A percentile compares a stretch with the other conserved stretches of the same genome.
These are phyloP conservation scores for Penicillium occitanis DNA, from an alignment of 2,329 filamentous ascomycete genomes.

Conservation along the genomic window DNA sequence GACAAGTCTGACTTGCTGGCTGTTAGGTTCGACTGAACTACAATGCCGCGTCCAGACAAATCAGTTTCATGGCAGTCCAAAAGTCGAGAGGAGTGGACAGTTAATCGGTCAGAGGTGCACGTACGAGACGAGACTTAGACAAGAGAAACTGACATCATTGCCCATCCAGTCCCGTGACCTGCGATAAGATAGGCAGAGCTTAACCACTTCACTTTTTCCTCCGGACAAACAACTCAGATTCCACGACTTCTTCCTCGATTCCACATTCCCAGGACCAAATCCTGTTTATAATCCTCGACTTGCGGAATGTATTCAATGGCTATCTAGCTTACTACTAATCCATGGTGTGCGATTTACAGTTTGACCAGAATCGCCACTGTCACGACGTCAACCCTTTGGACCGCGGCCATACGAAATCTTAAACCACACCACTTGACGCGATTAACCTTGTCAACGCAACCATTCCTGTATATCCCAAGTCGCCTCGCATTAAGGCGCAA, in stretches of 20 bases:
- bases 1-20: too few species aligned
- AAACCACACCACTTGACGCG: background rate
- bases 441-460: too few species aligned
- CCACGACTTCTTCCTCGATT: background rate
- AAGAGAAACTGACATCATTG: background rate
- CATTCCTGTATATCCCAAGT: too few species aligned
- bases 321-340: background rate
- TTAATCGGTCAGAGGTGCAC: too few species aligned
- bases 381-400: background rate
- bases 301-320: background rate
- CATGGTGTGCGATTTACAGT: background rate
- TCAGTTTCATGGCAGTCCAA: too few species aligned
- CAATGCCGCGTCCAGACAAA: too few species aligned
- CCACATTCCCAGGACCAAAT: background rate
- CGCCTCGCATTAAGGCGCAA: background rate
- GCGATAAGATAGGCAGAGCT: constrained; percentile 10
- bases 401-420: background rate
- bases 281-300: background rate
- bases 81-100: too few species aligned
- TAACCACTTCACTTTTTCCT: background rate
- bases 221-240: background rate
- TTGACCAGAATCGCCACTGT: constrained; percentile 1
- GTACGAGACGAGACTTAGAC: too few species aligned
- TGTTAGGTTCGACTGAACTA: too few species aligned
- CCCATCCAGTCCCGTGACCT: constrained; percentile 1